Evolutionary conservation across 2,329 filamentous ascomycete species (phyloP).

Genomic region (Gnomoniopsis smithogilvyi): DNA sequence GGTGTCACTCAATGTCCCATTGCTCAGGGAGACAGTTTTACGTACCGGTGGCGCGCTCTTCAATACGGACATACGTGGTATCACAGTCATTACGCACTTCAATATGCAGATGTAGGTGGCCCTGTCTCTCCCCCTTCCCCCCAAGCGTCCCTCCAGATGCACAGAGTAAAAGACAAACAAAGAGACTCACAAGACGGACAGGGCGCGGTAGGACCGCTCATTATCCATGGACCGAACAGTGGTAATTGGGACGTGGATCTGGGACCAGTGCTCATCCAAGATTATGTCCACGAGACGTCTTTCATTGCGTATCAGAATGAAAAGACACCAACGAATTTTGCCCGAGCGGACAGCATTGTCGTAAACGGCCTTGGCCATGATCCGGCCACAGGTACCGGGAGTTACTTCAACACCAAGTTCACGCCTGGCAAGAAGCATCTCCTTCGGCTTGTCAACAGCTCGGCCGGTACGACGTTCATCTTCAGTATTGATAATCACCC

Average conservation of each 20-base stretch:
- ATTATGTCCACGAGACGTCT: slow-evolving; percentile 38
- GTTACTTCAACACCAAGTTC: slow-evolving; percentile 16
- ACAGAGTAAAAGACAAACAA: neutral
- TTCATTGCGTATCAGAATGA: slow-evolving; percentile 18
- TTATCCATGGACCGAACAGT: slow-evolving; percentile 43
- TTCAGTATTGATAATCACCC: slow-evolving; percentile 36
- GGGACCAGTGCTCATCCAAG: slow-evolving; percentile 42
- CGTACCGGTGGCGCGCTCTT: slow-evolving; percentile 27
- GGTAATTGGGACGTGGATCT: slow-evolving; percentile 46
- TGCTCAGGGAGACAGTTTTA: slow-evolving; percentile 37
- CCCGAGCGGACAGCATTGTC: slow-evolving; percentile 27
- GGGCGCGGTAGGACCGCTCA: slow-evolving; percentile 34
- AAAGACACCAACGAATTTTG: slow-evolving; percentile 2
- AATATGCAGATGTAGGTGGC: slow-evolving; percentile 18
- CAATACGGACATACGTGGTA: slow-evolving; percentile 34
- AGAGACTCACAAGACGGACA: neutral
- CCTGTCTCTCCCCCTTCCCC: no score
- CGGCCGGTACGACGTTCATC: slow-evolving; percentile 27
- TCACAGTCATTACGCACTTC: slow-evolving; percentile 29
- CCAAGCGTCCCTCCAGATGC: no score
- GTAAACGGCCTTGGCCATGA: slow-evolving; percentile 31
- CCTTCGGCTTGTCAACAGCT: slow-evolving; percentile 31
- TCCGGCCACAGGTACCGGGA: slow-evolving; percentile 9
- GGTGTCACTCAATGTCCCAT: slow-evolving; percentile 48
- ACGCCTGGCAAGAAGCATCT: slow-evolving; percentile 27